Base-by-base conservation (phyloP, 2,329 filamentous ascomycete genomes). In the Colletotrichum musae region DNA sequence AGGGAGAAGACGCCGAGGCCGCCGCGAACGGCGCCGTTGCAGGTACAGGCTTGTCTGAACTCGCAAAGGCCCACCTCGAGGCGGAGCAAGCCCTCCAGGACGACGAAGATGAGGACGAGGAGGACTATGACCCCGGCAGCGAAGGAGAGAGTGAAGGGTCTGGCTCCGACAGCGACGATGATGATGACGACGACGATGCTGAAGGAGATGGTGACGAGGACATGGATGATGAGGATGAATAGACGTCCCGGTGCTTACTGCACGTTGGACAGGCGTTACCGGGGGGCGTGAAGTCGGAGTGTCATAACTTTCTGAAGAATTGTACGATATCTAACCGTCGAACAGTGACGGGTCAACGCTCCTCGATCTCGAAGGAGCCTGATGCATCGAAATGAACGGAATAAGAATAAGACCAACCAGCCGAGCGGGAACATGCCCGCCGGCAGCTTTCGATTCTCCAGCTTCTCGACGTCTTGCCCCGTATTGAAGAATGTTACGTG, bases 111-210 rank as follows among this genome's bases (percentile, higher is more conserved):
- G 89, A 90, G 64, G 83, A 89, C 5, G 90, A 91, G 72, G 89
- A 92, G 72, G 89, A 92, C 73, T 91, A 91, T 72, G 88, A 92
- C 68, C 90, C 90, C 0, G 88, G 87, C 0, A 88, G 84, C 47
- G 88, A 90, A 5, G 88, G 82, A 0, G 88, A 90, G 5, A 89
- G 87, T 60, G 89, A 87, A 12, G 88, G 88, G 0, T 87, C 84
- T 1, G 88, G 87, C 2, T 85, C 83, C 0, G 87, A 87, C 3
- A 87, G 84, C 2, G 84, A 84, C 0, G 84, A 81, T 0, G 83
- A 79, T 0, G 83, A 78, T 0, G 84, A 80, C 1, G 82, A 82
- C 0, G 82, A 79, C 0, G 82, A 81, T 2, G 82, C 79, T 0
- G 82, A 80, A 0, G 81, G 77, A 0, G 83, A 80, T 0, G 63